Evolutionary conservation across 1,284 basidiomycete genomes (phyloP).

Genomic region (Tylopilus sp.): DNA sequence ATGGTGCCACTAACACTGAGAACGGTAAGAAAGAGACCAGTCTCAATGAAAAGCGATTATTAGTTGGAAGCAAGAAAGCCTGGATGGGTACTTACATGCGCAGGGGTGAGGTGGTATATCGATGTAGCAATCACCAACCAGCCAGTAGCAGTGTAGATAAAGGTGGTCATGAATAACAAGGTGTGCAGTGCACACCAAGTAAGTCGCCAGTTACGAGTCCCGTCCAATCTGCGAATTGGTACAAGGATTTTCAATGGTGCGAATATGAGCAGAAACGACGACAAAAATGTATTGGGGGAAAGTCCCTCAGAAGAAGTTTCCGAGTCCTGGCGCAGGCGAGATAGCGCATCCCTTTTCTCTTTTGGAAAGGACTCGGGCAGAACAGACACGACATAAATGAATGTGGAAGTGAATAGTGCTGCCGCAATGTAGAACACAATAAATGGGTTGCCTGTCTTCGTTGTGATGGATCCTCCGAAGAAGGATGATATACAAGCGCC

Average conservation of each 20-base stretch:
- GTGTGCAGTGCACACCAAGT: conserved; percentile 39
- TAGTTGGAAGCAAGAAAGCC: not conserved
- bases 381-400: conserved; percentile 35
- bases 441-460: conserved; percentile 32
- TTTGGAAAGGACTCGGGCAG: conserved; percentile 47
- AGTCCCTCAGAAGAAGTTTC: not conserved
- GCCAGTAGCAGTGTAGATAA: conserved; percentile 26
- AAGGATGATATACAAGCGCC: conserved; percentile 40
- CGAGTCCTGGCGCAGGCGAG: conserved; percentile 7
- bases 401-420: conserved; percentile 24
- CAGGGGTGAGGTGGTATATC: conserved; percentile 34
- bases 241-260: conserved; percentile 39
- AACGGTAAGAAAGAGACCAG: conserved; percentile 34
- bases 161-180: conserved; percentile 33
- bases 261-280: conserved; percentile 24
- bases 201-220: conserved; percentile 44
- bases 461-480: conserved; percentile 44
- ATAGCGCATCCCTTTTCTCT: conserved; percentile 39
- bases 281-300: not conserved
- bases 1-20: conserved; percentile 23
- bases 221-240: conserved; percentile 34
- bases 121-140: conserved; percentile 42
- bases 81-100: conserved; percentile 29
- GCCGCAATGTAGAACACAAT: conserved; percentile 40
- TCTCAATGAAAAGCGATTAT: conserved; percentile 32